Percentiles rank a stretch among this genome's conserved stretches.
Evolutionary conservation across 768 basidiomycete species (phyloP).

Genomic region (Myochromella boudieri): DNA sequence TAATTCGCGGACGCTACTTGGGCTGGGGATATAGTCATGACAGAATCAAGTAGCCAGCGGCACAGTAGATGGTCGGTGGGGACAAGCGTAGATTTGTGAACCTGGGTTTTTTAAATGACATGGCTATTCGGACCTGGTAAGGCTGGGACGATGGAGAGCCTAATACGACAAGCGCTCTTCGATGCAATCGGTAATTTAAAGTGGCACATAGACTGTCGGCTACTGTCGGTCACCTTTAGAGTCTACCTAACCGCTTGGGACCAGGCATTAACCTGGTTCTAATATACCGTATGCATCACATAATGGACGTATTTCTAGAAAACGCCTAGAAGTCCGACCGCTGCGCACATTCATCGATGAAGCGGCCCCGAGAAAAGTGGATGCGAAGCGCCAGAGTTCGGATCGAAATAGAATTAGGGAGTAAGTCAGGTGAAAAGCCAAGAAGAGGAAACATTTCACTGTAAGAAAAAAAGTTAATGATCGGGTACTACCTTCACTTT

Average conservation of each 20-base stretch:
- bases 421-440: background rate
- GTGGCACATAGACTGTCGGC: background rate
- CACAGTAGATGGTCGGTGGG: no score
- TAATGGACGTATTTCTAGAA: background rate
- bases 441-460: no score
- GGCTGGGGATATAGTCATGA: conserved; percentile 22
- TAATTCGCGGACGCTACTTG: conserved; percentile 32
- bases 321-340: background rate
- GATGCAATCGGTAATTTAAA: background rate
- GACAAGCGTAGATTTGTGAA: no score
- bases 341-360: background rate
- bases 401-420: background rate
- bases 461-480: no score
- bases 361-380: background rate
- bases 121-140: no score
- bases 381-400: conserved; percentile 1
- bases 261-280: background rate
- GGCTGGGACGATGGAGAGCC: background rate
- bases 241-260: no score
- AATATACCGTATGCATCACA: background rate
- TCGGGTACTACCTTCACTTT: no score
- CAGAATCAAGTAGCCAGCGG: no score
- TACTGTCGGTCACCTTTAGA: no score
- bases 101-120: no score
- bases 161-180: background rate